Evolutionary conservation across 768 basidiomycete species (phyloP).

Genomic region (Agrocybe praecox): DNA sequence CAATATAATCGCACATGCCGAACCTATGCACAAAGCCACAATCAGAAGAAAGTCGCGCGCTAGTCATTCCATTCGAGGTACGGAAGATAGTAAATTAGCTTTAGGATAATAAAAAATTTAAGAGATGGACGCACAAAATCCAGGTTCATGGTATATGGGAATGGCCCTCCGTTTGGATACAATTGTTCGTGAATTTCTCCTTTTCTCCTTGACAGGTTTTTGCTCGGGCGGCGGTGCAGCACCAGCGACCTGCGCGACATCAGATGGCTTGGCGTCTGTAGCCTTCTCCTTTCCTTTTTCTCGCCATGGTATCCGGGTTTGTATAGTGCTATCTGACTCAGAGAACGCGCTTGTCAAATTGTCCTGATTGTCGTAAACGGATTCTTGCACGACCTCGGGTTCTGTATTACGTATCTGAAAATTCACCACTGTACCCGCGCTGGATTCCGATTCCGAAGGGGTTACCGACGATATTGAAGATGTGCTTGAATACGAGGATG

Average conservation of each 20-base stretch:
- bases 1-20: conserved; percentile 20
- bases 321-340: background rate
- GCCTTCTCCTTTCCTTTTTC: background rate
- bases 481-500: background rate
- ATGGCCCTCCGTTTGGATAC: background rate
- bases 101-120: background rate
- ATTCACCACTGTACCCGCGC: background rate
- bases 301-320: background rate
- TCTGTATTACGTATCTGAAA: background rate
- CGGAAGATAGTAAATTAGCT: background rate
- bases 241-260: background rate
- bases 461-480: background rate
- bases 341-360: background rate
- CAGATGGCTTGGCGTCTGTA: background rate
- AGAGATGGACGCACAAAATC: background rate
- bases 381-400: background rate
- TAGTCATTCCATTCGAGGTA: conserved; percentile 4
- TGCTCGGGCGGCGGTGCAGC: background rate
- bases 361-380: background rate
- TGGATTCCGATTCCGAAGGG: background rate
- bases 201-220: background rate
- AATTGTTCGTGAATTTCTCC: too few species aligned
- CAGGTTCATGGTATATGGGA: background rate
- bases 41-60: conserved; percentile 24
- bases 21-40: conserved; percentile 19